Evolutionary conservation across 192 early-diverging fungal species (phyloP).

Genomic region (Backusella westeae): DNA sequence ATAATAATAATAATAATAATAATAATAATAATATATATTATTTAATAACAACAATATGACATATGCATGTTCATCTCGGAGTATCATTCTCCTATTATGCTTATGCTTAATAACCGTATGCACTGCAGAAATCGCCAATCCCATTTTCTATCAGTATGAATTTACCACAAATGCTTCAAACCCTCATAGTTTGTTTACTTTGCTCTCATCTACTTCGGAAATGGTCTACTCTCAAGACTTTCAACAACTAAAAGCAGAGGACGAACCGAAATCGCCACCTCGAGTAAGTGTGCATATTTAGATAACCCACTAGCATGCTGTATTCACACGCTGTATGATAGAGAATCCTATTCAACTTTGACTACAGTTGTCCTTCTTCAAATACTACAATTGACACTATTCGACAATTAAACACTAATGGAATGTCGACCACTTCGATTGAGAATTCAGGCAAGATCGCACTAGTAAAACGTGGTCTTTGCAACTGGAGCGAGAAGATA

Average conservation of each 20-base stretch:
- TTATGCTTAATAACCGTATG: background rate
- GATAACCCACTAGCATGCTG: background rate
- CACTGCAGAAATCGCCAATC: background rate
- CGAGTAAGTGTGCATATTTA: background rate
- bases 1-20: too few relatives aligned
- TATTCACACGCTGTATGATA: background rate
- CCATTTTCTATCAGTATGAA: background rate
- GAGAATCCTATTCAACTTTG: constrained; percentile 19
- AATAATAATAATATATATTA: background rate
- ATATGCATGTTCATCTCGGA: constrained; percentile 1
- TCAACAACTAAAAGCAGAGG: background rate
- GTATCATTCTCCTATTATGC: constrained; percentile 4
- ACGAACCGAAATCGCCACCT: background rate
- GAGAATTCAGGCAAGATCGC: constrained; percentile 17
- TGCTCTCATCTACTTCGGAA: background rate
- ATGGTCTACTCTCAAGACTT: constrained; percentile 12
- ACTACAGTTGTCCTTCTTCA: constrained; percentile 3
- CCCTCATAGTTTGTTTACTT: background rate
- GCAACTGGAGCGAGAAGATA: constrained; percentile 28
- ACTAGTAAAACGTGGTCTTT: constrained; percentile 19
- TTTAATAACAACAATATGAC: background rate
- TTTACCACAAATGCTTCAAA: background rate
- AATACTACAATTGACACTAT: constrained; percentile 9
- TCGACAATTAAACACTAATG: constrained; percentile 5
- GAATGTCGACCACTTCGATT: background rate